Evolutionary conservation across 768 basidiomycete species (phyloP).

Genomic region (Lentinula detonsa): DNA sequence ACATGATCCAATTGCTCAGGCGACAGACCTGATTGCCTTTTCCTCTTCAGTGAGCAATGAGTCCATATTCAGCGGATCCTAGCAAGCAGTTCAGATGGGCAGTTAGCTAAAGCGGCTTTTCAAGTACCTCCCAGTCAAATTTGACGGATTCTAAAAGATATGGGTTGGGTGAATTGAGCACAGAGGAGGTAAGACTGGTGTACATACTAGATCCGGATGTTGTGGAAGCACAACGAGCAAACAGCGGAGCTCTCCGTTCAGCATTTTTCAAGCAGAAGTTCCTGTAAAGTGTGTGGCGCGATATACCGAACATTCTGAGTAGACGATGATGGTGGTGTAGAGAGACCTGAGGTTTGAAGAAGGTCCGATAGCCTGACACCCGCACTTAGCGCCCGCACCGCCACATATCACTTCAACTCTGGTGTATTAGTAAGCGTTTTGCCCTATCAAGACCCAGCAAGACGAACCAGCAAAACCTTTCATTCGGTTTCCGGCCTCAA

Average conservation of each 20-base stretch:
- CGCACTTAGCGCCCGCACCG: background rate
- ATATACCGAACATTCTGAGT: background rate
- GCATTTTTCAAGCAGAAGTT: background rate
- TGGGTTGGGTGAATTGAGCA: background rate
- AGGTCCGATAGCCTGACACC: background rate
- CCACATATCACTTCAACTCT: background rate
- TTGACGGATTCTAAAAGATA: slow-evolving; percentile 26
- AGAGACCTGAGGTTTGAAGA: background rate
- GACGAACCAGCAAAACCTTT: background rate
- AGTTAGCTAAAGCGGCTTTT: background rate
- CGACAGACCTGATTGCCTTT: slow-evolving; percentile 69
- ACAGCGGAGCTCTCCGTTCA: background rate
- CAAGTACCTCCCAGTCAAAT: slow-evolving; percentile 39
- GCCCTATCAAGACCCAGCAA: background rate
- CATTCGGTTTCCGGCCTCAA: background rate
- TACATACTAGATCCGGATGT: slow-evolving; percentile 6
- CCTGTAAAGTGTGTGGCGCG: background rate
- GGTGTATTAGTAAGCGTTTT: background rate
- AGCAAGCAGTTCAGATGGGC: background rate
- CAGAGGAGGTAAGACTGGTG: background rate
- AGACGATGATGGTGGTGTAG: background rate
- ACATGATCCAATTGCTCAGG: background rate
- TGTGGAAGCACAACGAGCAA: slow-evolving; percentile 3
- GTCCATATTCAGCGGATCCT: slow-evolving; percentile 85
- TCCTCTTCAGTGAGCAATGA: slow-evolving; percentile 86